Base-by-base conservation (phyloP, 2,329 filamentous ascomycete genomes). In the Fusarium fujikuroi region DNA sequence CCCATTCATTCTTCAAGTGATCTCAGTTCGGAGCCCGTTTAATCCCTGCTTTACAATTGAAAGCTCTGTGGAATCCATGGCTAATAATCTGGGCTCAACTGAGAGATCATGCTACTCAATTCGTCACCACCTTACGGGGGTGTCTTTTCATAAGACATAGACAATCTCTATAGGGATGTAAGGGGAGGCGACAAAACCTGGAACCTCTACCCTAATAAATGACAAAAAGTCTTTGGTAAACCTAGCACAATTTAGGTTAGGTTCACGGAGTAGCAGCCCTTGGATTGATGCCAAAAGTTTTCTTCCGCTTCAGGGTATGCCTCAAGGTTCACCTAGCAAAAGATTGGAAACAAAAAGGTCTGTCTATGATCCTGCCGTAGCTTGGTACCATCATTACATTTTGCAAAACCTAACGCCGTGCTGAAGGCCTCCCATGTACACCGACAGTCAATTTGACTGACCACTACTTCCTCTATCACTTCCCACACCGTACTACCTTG, bases 331-430 rank as follows among this genome's bases (percentile, higher is more conserved):
- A 69, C 65, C 39, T 47, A 15, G 40, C 44, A 60, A 46, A 43
- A 28, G 30, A 49, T 32, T 53, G 30, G 34, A 72, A 67, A 61
- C 36, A 39, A 72, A 74, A 65, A 54, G 63, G 61, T 57, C 43
- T 67, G 52, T 64, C 57, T 70, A 64, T 69, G 63, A 69, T 73
- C 60, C 60, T 59, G 58, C 60, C 63, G 62, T 56, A 66, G 66
- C 65, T 66, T 59, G 65, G 72, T 76, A 70, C 58, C 67, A 76
- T 75, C 65, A 77, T 77, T 75, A 70, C 61, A 78, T 78, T 78
- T 78, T 77, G 70, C 57, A 74, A 74, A 78, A 75, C 76, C 76
- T 65, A 78, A 78, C 76, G 76, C 76, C 76, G 76, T 78, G 76
- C 76, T 78, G 63, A 71, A 73, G 77, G 71, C 34, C 72, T 72